Evolutionary conservation across 805 yeast species (phyloP).

Genomic region (Metschnikowia kofuensis): DNA sequence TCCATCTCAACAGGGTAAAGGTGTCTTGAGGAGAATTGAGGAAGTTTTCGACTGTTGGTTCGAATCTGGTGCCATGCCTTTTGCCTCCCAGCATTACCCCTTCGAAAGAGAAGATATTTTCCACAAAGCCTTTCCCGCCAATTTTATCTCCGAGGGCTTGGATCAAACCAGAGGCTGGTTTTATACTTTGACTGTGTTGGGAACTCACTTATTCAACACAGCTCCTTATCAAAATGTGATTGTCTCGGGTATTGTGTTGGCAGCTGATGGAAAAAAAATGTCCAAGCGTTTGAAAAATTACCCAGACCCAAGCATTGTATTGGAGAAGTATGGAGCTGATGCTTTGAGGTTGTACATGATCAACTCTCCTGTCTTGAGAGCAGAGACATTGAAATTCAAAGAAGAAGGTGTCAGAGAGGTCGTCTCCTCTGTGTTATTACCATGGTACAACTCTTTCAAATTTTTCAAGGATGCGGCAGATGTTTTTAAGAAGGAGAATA

Average conservation of each 20-base stretch:
- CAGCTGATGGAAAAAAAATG: constrained; percentile 99
- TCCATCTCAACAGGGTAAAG: constrained; percentile 89
- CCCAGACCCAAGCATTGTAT: constrained; percentile 86
- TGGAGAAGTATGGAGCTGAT: constrained; percentile 94
- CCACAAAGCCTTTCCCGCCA: constrained; percentile 83
- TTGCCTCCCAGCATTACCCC: constrained; percentile 95
- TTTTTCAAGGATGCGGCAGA: constrained; percentile 94
- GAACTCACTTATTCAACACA: constrained; percentile 87
- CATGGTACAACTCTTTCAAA: constrained; percentile 98
- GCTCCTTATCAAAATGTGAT: constrained; percentile 95
- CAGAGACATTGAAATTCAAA: constrained; percentile 93
- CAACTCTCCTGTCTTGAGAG: constrained; percentile 95
- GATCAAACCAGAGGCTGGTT: constrained; percentile 99
- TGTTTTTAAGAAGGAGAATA: constrained; percentile 71
- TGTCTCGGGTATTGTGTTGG: constrained; percentile 94
- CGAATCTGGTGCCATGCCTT: constrained; percentile 99
- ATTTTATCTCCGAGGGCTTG: constrained; percentile 96
- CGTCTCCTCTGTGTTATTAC: constrained; percentile 89
- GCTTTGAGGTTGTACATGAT: constrained; percentile 93
- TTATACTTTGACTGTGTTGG: constrained; percentile 92
- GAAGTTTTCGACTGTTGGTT: constrained; percentile 99
- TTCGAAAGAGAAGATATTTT: constrained; percentile 80
- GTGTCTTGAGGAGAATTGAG: constrained; percentile 82
- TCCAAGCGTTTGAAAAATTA: constrained; percentile 96
- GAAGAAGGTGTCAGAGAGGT: constrained; percentile 99